Percentiles rank a stretch among this genome's conserved stretches.
phyloP scores from a whole-genome alignment of 2,329 filamentous ascomycete genomes.

The Neurospora crassa region DNA sequence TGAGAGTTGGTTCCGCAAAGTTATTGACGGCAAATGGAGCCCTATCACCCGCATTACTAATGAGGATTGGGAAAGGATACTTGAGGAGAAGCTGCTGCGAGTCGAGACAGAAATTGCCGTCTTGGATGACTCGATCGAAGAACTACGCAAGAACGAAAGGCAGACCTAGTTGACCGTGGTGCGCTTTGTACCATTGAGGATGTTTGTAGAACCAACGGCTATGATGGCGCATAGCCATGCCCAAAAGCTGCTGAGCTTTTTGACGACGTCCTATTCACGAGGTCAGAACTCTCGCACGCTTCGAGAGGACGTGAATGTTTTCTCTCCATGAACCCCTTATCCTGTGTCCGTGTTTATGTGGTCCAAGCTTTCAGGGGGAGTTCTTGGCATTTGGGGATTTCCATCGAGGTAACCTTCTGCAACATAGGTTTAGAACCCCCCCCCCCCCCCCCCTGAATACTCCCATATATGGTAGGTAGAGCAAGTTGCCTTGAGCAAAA shows the following conservation, averaged over 20 bases:
- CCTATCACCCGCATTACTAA: constrained; percentile 61
- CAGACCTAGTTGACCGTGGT: neutral
- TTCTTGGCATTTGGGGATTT: neutral
- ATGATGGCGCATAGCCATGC: neutral
- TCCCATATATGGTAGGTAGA: neutral
- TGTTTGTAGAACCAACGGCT: neutral
- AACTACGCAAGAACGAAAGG: constrained; percentile 20
- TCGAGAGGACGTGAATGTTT: neutral
- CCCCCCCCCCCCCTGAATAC: neutral
- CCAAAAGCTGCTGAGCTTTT: neutral
- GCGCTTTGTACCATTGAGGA: neutral
- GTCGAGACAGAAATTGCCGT: constrained; percentile 69
- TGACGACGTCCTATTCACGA: neutral
- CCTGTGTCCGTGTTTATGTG: neutral
- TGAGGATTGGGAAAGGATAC: constrained; percentile 59
- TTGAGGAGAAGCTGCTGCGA: constrained; percentile 60
- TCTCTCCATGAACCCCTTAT: too few relatives aligned
- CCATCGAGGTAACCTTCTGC: neutral
- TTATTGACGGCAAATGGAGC: constrained; percentile 58
- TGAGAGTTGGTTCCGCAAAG: neutral
- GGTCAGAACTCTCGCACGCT: neutral
- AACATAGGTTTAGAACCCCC: neutral
- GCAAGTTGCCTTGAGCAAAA: neutral
- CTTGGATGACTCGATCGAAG: constrained; percentile 64
- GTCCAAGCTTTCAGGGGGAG: neutral